phyloP scores from a whole-genome alignment of 78 protist species.

The Polysphondylium violaceum region DNA sequence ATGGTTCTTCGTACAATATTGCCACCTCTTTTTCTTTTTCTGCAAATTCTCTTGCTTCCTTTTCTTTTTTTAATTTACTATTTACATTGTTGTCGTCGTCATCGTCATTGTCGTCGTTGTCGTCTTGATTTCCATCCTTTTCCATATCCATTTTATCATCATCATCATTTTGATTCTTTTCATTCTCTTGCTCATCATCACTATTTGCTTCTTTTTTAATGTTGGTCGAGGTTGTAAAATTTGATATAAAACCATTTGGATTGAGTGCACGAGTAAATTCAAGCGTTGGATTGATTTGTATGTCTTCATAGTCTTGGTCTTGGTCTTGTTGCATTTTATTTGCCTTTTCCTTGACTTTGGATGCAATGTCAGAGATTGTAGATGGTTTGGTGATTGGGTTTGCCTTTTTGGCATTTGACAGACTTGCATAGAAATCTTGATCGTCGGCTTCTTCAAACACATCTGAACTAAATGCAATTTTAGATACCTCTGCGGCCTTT shows the following conservation, averaged over 20 bases:
- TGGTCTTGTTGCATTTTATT: background rate
- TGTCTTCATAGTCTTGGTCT: slow-evolving; percentile 8
- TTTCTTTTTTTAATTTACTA: background rate
- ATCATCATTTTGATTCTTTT: background rate
- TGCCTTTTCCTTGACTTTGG: background rate
- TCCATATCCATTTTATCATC: background rate
- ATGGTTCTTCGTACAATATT: slow-evolving; percentile 56
- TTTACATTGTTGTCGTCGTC: background rate
- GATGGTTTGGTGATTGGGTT: slow-evolving; percentile 9
- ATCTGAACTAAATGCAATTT: slow-evolving; percentile 26
- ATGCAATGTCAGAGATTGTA: background rate
- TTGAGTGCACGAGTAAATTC: slow-evolving; percentile 62
- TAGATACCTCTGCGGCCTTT: slow-evolving; percentile 16
- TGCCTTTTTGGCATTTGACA: slow-evolving; percentile 53
- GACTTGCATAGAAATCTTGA: slow-evolving; percentile 31
- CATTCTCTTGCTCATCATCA: slow-evolving; percentile 3
- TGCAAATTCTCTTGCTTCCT: background rate
- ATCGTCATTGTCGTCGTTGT: background rate
- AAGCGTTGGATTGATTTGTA: slow-evolving; percentile 8
- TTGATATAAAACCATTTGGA: slow-evolving; percentile 60
- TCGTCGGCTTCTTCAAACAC: slow-evolving; percentile 63
- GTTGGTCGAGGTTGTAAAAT: background rate
- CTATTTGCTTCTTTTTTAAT: too few species aligned
- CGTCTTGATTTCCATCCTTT: slow-evolving; percentile 3
- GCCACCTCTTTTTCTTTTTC: background rate